A percentile compares a stretch with the other conserved stretches of the same genome.
These are phyloP conservation scores for Scheffersomyces illinoinensis DNA, from an alignment of 1,139 yeast species.

Conservation along the genomic window DNA sequence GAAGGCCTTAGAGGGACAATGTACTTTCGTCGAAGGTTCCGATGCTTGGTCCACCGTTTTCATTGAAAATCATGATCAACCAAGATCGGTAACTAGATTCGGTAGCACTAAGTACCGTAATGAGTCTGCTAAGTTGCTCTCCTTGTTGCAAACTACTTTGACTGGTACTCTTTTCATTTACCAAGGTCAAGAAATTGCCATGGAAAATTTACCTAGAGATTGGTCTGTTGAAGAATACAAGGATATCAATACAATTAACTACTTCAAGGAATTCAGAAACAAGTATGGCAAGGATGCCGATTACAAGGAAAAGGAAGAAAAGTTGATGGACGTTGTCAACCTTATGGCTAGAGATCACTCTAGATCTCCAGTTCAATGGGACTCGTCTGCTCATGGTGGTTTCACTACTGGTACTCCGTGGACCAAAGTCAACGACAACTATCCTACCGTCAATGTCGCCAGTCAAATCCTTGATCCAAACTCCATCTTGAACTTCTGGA, in stretches of 20 bases:
- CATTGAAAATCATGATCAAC: constrained; percentile 61
- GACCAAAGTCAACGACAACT: constrained; percentile 55
- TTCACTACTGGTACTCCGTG: constrained; percentile 54
- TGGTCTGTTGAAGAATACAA: constrained; percentile 54
- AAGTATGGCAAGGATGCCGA: constrained; percentile 30
- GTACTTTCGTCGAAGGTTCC: constrained; percentile 44
- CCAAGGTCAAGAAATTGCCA: constrained; percentile 64
- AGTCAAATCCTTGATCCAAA: constrained; percentile 46
- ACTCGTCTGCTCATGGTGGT: constrained; percentile 43
- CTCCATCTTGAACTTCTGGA: constrained; percentile 51
- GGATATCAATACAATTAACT: constrained; percentile 51
- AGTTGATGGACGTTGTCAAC: constrained; percentile 33
- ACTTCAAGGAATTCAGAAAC: constrained; percentile 36
- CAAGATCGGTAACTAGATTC: constrained; percentile 53
- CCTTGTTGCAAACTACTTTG: constrained; percentile 46
- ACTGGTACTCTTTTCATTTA: constrained; percentile 59
- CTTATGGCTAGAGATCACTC: constrained; percentile 54
- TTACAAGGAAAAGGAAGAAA: constrained; percentile 24
- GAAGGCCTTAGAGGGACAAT: constrained; percentile 34
- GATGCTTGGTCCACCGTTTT: constrained; percentile 65
- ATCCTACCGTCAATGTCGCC: constrained; percentile 49
- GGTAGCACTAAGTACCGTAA: constrained; percentile 40
- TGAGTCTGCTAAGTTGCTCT: constrained; percentile 49
- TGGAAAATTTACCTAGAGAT: constrained; percentile 46
- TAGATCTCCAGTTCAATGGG: constrained; percentile 65